A percentile compares a stretch with the other conserved stretches of the same genome.
phyloP scores from a whole-genome alignment of 768 basidiomycete species.

The Astraeus odoratus region DNA sequence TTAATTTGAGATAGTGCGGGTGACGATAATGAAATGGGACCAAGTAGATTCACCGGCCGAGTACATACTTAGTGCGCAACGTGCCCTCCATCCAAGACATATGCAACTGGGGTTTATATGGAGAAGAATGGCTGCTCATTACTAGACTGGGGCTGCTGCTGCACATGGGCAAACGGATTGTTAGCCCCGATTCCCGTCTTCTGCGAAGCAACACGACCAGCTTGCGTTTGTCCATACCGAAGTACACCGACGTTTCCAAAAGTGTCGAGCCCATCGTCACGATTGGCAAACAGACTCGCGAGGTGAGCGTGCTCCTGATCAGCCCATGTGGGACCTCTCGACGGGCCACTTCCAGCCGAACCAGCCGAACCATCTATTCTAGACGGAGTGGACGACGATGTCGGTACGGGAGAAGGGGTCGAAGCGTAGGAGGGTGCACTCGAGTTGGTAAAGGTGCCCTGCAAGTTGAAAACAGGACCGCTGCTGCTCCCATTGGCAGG shows the following conservation, averaged over 20 bases:
- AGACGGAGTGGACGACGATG: constrained; percentile 36
- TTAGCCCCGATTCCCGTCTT: constrained; percentile 40
- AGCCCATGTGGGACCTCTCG: constrained; percentile 33
- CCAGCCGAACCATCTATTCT: constrained; percentile 23
- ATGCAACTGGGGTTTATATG: constrained; percentile 34
- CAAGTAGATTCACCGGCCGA: constrained; percentile 4
- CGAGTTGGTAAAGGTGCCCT: constrained; percentile 57
- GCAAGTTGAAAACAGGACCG: constrained; percentile 58
- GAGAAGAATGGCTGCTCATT: constrained; percentile 78
- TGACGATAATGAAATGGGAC: background rate
- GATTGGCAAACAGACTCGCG: constrained; percentile 76
- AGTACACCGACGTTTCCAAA: constrained; percentile 85
- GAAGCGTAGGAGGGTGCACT: constrained; percentile 22
- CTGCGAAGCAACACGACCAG: constrained; percentile 41
- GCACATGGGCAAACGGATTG: constrained; percentile 66
- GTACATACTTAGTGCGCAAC: constrained; percentile 4
- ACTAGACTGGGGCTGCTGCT: constrained; percentile 34
- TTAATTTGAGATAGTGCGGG: background rate
- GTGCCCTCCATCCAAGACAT: background rate
- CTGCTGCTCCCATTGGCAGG: constrained; percentile 25
- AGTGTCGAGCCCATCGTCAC: constrained; percentile 91
- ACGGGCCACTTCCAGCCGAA: constrained; percentile 10
- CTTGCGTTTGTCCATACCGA: constrained; percentile 61
- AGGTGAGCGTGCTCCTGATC: constrained; percentile 73
- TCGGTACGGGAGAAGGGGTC: constrained; percentile 37